phyloP scores from a whole-genome alignment of 1,284 basidiomycete genomes.

The Trichosporon inkin region DNA sequence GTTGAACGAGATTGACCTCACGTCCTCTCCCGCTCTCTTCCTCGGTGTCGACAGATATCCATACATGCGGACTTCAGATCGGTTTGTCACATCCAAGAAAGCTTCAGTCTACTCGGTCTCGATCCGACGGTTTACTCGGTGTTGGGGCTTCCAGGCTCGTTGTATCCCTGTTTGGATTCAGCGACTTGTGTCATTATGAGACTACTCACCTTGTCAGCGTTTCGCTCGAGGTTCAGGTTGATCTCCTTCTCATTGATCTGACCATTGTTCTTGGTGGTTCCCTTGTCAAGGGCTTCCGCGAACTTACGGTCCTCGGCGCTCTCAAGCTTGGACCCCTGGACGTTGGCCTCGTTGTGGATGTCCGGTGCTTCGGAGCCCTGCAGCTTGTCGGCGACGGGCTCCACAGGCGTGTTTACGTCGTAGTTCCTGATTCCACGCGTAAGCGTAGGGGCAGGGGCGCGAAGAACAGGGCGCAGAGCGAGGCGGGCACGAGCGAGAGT shows the following conservation, averaged over 20 bases:
- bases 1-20: no score
- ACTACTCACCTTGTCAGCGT: neutral
- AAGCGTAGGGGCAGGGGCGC: slow-evolving; percentile 8
- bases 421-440: slow-evolving; percentile 12
- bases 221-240: neutral
- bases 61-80: no score
- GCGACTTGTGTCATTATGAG: neutral
- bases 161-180: neutral
- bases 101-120: neutral
- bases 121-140: slow-evolving; percentile 3
- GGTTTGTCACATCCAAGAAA: no score
- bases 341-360: neutral
- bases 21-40: no score
- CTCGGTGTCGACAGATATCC: no score
- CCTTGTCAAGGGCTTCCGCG: neutral
- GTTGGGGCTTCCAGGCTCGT: slow-evolving; percentile 5
- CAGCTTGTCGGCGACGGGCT: slow-evolving; percentile 6
- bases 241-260: neutral
- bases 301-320: neutral
- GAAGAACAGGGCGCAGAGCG: slow-evolving; percentile 9
- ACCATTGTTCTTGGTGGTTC: neutral
- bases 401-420: slow-evolving; percentile 10
- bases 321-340: neutral
- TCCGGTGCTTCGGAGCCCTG: neutral
- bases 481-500: slow-evolving; percentile 6